Evolutionary conservation across 1,139 yeast species (phyloP), one percentile per base, ranked within the genome.

Genomic region (Kodamaea ohmeri): DNA sequence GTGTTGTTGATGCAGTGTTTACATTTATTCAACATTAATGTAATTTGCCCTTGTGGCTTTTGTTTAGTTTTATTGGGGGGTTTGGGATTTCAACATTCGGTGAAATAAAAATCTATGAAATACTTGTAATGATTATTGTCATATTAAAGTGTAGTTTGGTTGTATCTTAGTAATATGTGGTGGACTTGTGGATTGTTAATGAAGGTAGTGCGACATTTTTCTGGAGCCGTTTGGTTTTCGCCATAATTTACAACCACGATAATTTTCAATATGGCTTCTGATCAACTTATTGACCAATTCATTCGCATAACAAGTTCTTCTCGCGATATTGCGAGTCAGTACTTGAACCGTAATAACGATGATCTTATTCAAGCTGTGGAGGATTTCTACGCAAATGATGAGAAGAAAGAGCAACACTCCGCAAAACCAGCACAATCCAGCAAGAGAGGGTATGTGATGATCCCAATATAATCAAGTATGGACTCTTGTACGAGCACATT

Each of bases 1-100:
- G 46, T 45, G 50, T 61, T 64, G 71, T 64, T 63, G 67, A 62
- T 67, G 71, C 70, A 60, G 61, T 62, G 56, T 55, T 71, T 72
- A 67, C 81, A 74, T 75, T 76, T 75, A 76, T 77, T 77, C 83
- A 77, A 77, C 83, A 77, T 76, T 75, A 75, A 75, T 75, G 81
- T 73, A 71, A 70, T 71, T 63, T 25, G 32, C 37, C 37, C 32
- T 47, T 43, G 49, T 41, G 44, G 45, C 46, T 45, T 52, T 39
- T 34, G 42, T 44, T 41, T 47, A 40, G 40, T 38, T 38, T 41
- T 43, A 38, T 44, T 41, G 41, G 39, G 39, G 35, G 44, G 36
- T 27, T 56, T 61, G 74, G 75, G 76, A 69, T 69, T 67, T 70
- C 76, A 70, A 70, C 76, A 70, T 69, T 41, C 44, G 41, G 44